Conservation (phyloP, 2,329 filamentous ascomycete species). For the Dactylonectria macrodidyma region DNA sequence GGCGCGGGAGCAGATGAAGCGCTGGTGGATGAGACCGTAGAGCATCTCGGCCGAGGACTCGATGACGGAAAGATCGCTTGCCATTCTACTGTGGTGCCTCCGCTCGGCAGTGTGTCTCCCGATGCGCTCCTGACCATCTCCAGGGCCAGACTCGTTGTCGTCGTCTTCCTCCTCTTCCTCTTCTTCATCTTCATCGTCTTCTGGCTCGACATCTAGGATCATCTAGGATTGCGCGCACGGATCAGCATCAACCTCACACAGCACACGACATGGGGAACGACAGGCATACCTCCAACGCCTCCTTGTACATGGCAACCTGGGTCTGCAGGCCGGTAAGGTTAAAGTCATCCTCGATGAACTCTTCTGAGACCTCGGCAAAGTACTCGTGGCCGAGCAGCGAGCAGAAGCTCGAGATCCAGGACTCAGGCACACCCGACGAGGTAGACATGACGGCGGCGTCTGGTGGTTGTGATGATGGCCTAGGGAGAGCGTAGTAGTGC, state of each 20-base stretch:
- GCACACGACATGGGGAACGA: neutral
- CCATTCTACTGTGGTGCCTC: constrained; percentile 86
- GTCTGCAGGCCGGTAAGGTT: constrained; percentile 96
- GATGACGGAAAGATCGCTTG: constrained; percentile 94
- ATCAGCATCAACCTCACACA: constrained; percentile 3
- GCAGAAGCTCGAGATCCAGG: constrained; percentile 98
- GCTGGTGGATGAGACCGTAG: constrained; percentile 97
- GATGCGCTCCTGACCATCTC: constrained; percentile 72
- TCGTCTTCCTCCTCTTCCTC: constrained; percentile 85
- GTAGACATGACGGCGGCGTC: constrained; percentile 65
- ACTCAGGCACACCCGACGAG: constrained; percentile 79
- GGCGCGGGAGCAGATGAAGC: constrained; percentile 95
- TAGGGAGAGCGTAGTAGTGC: too few relatives aligned
- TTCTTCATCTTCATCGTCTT: constrained; percentile 91
- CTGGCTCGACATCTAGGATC: constrained; percentile 98
- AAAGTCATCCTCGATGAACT: constrained; percentile 99
- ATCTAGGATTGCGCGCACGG: constrained; percentile 67
- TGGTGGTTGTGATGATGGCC: constrained; percentile 15
- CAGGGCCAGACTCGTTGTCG: constrained; percentile 74
- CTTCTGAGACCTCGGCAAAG: constrained; percentile 98
- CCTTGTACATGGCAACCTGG: constrained; percentile 99
- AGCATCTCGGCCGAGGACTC: constrained; percentile 98
- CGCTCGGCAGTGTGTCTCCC: constrained; percentile 71
- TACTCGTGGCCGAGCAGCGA: constrained; percentile 97
- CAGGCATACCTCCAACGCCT: constrained; percentile 83